phyloP scores from a whole-genome alignment of 2,329 filamentous ascomycete genomes.

The Cadophora malorum region DNA sequence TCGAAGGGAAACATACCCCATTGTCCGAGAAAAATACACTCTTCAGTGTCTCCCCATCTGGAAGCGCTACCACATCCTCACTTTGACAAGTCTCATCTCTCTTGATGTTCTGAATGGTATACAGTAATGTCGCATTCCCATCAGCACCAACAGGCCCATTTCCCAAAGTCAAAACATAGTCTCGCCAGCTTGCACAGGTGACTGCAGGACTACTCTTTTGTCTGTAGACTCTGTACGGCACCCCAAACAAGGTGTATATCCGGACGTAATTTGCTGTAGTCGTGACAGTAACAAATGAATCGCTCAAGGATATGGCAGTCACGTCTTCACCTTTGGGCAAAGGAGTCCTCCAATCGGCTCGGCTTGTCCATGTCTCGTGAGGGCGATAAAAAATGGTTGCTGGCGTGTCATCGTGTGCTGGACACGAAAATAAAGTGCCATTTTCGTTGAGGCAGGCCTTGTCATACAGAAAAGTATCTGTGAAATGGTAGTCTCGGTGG shows the following conservation, averaged over 20 bases:
- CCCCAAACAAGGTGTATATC: slow-evolving; percentile 90
- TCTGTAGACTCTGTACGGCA: slow-evolving; percentile 86
- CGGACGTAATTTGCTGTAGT: slow-evolving; percentile 89
- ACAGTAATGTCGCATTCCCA: slow-evolving; percentile 79
- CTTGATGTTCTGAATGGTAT: slow-evolving; percentile 95
- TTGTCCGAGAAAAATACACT: slow-evolving; percentile 91
- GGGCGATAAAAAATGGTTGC: slow-evolving; percentile 95
- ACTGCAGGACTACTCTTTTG: slow-evolving; percentile 91
- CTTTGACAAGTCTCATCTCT: slow-evolving; percentile 93
- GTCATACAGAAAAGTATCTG: slow-evolving; percentile 93
- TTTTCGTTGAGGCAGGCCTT: slow-evolving; percentile 91
- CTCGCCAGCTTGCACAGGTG: slow-evolving; percentile 90
- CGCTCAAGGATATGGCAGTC: slow-evolving; percentile 86
- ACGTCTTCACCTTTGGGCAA: slow-evolving; percentile 89
- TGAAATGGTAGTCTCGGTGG: slow-evolving; percentile 96
- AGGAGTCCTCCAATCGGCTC: slow-evolving; percentile 87
- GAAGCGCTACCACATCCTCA: slow-evolving; percentile 87
- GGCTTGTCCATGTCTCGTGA: slow-evolving; percentile 93
- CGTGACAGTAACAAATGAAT: slow-evolving; percentile 88
- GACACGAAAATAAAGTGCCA: slow-evolving; percentile 85
- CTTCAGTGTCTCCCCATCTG: slow-evolving; percentile 74
- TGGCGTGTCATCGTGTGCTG: slow-evolving; percentile 66
- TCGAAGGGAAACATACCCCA: slow-evolving; percentile 65
- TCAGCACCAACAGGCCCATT: slow-evolving; percentile 86
- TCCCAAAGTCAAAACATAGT: slow-evolving; percentile 95